Evolutionary conservation across 768 basidiomycete species (phyloP).

Genomic region (Neoboletus magnificus): DNA sequence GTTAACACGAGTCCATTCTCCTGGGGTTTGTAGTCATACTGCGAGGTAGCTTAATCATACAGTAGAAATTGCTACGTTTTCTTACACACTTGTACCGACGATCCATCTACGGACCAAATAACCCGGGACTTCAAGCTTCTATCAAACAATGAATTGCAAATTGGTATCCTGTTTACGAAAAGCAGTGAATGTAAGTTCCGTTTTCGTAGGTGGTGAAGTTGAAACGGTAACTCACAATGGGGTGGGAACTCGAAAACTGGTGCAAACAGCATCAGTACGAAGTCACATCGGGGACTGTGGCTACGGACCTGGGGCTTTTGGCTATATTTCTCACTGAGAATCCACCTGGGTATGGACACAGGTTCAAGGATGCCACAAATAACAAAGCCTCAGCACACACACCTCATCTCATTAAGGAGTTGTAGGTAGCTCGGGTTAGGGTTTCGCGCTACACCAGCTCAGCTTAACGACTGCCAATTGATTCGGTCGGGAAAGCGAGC

Average conservation of each 20-base stretch:
- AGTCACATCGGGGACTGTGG: not conserved
- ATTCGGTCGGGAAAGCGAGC: conserved; percentile 7
- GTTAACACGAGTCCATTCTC: not conserved
- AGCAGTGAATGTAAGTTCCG: not conserved
- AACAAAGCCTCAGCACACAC: not conserved
- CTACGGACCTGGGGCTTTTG: conserved; percentile 52
- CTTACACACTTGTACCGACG: not conserved
- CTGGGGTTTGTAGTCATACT: not conserved
- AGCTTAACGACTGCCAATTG: not conserved
- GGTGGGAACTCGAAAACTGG: conserved; percentile 42
- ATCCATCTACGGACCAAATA: not conserved
- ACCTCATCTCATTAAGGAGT: conserved; percentile 47
- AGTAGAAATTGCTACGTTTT: not conserved
- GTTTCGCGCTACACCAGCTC: conserved; percentile 35
- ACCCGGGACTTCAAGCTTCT: not conserved
- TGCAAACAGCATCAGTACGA: conserved; percentile 5
- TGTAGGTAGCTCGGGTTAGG: conserved; percentile 51
- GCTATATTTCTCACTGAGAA: conserved; percentile 45
- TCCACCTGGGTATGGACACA: conserved; percentile 25
- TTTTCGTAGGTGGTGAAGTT: not conserved
- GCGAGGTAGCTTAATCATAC: not conserved
- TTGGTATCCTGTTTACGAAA: conserved; percentile 25
- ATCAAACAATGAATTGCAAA: conserved; percentile 30
- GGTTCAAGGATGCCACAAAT: not conserved
- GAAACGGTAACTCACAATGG: conserved; percentile 34